Base-by-base conservation (phyloP, 352 stramenopile genomes). In the Achlya hypogyna region DNA sequence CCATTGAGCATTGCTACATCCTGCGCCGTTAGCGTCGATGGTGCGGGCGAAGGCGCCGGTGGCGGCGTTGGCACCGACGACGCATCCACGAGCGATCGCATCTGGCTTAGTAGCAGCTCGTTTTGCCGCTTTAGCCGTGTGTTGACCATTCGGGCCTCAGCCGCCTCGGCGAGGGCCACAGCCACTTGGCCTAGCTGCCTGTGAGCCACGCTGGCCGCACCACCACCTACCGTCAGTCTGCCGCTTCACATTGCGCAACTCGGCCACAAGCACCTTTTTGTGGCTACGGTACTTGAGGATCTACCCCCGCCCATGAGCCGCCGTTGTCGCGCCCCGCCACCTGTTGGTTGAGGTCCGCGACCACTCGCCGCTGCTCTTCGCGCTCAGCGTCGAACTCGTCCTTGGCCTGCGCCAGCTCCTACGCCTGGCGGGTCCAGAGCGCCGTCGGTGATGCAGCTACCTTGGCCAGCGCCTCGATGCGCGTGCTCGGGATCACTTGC, bases 131-230 rank as follows among this genome's bases (percentile, higher is more conserved):
- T 91, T 56, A 93, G 63, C 3, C 84, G 74, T 38, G 76, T 80
- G 59, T 93, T 91, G 51, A 91, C 84, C 84, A 93, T 93, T n/a
- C 84, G 78, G n/a, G 84, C 79, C 63, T 93, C 84, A 45, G 74
- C 86, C 4, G 84, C 84, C 78, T 93, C 84, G 4, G 84, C 84
- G 77, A 91, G 88, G 4, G 82, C 84, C n/a, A 91, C 81, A 5
- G 84, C 73, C 47, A 91, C 76, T 66, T 93, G 84, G 6, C 84
- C 79, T 56, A 10, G 16, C 6, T 16, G 2, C 25, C 25, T 27
- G 12, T 22, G 31, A 35, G 49, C 16, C 16, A 54, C 14, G 49
- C 23, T 54, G 23, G 6, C 6, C 23, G 14, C 16, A 54, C 23
- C 10, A 16, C 14, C 16, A n/a, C 34, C 29, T 54, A 56, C 49